phyloP scores from a whole-genome alignment of 495 filamentous ascomycete species.

The Neurospora discreta region DNA sequence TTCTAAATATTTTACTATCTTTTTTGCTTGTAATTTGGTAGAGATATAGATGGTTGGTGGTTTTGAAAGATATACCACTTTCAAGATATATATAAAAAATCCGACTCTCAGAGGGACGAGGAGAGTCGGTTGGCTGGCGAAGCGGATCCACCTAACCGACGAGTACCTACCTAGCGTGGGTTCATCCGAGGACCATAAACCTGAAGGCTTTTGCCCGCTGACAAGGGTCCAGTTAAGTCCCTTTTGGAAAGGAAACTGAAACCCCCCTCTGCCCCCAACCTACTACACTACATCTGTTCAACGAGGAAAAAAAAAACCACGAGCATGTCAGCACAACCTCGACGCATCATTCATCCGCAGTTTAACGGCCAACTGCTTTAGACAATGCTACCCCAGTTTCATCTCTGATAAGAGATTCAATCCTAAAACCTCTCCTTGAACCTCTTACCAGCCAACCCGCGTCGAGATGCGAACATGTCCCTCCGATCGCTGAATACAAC shows the following conservation, averaged over 20 bases:
- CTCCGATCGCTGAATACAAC: conserved; percentile 19
- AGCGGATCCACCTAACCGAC: too few relatives aligned
- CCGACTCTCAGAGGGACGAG: too few relatives aligned
- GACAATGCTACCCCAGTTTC: background rate
- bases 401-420: background rate
- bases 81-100: too few relatives aligned
- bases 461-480: conserved; percentile 4
- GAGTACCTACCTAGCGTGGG: background rate
- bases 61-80: too few relatives aligned
- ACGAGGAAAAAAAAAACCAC: background rate
- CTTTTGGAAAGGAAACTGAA: background rate
- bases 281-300: background rate
- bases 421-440: background rate
- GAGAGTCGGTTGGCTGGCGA: too few relatives aligned
- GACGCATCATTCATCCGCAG: background rate
- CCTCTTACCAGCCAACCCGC: background rate
- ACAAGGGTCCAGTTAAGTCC: background rate
- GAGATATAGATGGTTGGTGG: too few relatives aligned
- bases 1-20: too few relatives aligned
- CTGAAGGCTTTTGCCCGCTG: background rate
- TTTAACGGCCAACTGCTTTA: background rate
- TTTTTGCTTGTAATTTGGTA: too few relatives aligned
- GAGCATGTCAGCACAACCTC: background rate
- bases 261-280: background rate
- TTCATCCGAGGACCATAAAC: background rate